Conservation (phyloP, 352 stramenopile genomes). For the Phytophthora pistaciae region DNA sequence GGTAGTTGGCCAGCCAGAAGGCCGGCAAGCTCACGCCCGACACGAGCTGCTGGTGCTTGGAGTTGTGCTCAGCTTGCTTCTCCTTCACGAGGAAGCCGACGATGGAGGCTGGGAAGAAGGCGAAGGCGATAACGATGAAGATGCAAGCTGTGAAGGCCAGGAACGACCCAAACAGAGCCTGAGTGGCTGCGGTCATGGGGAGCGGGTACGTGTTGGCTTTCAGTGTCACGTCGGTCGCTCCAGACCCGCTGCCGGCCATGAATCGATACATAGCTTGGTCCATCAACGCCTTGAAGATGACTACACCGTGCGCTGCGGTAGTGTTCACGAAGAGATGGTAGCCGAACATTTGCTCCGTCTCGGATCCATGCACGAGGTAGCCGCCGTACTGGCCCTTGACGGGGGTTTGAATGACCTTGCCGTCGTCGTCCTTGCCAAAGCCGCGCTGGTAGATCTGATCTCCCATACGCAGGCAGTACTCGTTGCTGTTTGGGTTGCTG, state of each 20-base stretch:
- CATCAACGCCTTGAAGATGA: conserved; percentile 64
- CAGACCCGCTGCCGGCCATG: conserved; percentile 58
- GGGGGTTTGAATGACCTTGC: conserved; percentile 69
- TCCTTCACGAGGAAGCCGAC: conserved; percentile 97
- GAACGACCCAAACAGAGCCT: conserved; percentile 57
- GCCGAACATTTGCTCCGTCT: conserved; percentile 41
- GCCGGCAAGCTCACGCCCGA: conserved; percentile 91
- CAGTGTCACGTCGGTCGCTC: conserved; percentile 37
- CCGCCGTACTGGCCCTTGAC: conserved; percentile 48
- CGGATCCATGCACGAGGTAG: conserved; percentile 46
- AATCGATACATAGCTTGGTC: conserved; percentile 62
- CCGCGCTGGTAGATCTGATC: conserved; percentile 45
- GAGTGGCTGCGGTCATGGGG: conserved; percentile 52
- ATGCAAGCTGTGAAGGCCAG: conserved; percentile 79
- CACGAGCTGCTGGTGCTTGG: conserved; percentile 97
- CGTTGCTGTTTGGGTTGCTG: conserved; percentile 35
- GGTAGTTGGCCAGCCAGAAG: conserved; percentile 97
- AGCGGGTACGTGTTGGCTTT: conserved; percentile 61
- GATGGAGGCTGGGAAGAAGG: conserved; percentile 92
- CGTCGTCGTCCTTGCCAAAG: conserved; percentile 50
- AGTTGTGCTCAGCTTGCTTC: conserved; percentile 87
- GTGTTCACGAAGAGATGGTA: conserved; percentile 70
- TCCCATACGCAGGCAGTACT: conserved; percentile 46
- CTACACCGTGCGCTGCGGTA: conserved; percentile 47
- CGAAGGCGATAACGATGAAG: conserved; percentile 92